Conservation (phyloP, 805 yeast genomes). For the Ogataea philodendri region DNA sequence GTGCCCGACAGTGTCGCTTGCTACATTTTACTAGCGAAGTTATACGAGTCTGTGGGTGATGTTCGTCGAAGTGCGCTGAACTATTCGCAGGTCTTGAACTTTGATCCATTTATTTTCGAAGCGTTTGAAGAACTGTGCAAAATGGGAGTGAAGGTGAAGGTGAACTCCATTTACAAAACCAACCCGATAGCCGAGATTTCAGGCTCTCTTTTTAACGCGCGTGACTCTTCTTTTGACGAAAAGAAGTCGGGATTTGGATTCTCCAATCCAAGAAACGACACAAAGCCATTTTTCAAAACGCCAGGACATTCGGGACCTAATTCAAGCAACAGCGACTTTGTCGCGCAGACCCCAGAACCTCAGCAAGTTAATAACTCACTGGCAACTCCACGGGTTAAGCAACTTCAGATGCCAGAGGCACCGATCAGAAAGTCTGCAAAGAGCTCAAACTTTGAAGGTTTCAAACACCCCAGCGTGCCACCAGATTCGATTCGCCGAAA, state of each 20-base stretch:
- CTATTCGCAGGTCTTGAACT: conserved; percentile 65
- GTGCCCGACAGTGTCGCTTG: conserved; percentile 71
- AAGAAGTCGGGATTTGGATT: conserved; percentile 20
- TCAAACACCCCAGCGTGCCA: conserved; percentile 28
- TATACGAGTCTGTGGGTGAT: conserved; percentile 59
- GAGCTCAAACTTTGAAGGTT: conserved; percentile 20
- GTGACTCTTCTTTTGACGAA: conserved; percentile 9
- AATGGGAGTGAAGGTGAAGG: conserved; percentile 67
- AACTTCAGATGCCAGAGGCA: conserved; percentile 36
- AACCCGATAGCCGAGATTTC: conserved; percentile 23
- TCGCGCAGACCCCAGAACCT: conserved; percentile 29
- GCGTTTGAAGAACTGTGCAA: conserved; percentile 74
- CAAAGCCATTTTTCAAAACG: conserved; percentile 9
- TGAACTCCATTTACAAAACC: conserved; percentile 49
- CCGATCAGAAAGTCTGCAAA: conserved; percentile 39
- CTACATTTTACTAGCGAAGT: conserved; percentile 65
- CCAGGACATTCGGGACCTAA: conserved; percentile 11
- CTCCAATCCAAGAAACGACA: conserved; percentile 11
- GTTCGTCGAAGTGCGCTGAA: conserved; percentile 60
- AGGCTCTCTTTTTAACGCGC: conserved; percentile 18
- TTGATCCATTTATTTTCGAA: conserved; percentile 83
- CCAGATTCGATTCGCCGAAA: conserved; percentile 27
- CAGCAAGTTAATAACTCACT: conserved; percentile 24
- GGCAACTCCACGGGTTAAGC: conserved; percentile 42
- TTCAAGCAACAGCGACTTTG: conserved; percentile 8